Evolutionary conservation across 176 grass and related monocot genomes (phyloP), one percentile per base, ranked within the genome.

Genomic region (Musa itinerans): DNA sequence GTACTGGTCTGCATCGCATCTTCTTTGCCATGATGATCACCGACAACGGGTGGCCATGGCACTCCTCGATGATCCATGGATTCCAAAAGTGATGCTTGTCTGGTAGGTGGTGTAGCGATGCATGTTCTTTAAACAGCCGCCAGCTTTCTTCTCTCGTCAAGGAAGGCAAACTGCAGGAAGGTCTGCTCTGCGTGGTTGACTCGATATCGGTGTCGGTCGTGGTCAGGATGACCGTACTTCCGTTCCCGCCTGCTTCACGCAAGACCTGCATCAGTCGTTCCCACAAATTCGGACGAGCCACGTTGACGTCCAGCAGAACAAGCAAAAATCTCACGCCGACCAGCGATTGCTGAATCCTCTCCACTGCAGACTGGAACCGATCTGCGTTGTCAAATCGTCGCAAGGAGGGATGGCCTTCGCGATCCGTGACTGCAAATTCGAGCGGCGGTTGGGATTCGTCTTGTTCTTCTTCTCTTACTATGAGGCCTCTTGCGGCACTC

Each of bases 71-170:
- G 27, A 68, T 48, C 25, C 65, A 9, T 5, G 65, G 65, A 15
- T 48, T 25, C 65, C 65, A 68, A 21, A 68, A 68, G 29, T 48
- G 27, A 27, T 68, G 65, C 27, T 68, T 27, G 65, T 68, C 65
- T 6, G 29, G 65, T 1, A 49, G 65, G 25, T 68, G 65, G 65
- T 17, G 29, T 27, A 68, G 0, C 26, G 65, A 68, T 1, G 65
- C 65, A 17, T 68, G 65, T 1, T 68, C 65, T 27, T 68, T 68
- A 14, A 68, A 68, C 65, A 68, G 48, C 17, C 48, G 34, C 65
- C 65, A 68, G 26, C 65, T 68, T 25, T 68, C 65, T 68, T 68
- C 27, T 14, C 65, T 29, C 26, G 65, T 68, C 65, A 68, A 68
- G 65, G 26, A 16, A 15, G 14, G 14, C 25, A 29, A 43, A 17